Percentiles rank a stretch among this genome's conserved stretches.
These are phyloP conservation scores for Colletotrichum costaricense DNA, from an alignment of 2,329 filamentous ascomycete genomes.

Conservation along the genomic window DNA sequence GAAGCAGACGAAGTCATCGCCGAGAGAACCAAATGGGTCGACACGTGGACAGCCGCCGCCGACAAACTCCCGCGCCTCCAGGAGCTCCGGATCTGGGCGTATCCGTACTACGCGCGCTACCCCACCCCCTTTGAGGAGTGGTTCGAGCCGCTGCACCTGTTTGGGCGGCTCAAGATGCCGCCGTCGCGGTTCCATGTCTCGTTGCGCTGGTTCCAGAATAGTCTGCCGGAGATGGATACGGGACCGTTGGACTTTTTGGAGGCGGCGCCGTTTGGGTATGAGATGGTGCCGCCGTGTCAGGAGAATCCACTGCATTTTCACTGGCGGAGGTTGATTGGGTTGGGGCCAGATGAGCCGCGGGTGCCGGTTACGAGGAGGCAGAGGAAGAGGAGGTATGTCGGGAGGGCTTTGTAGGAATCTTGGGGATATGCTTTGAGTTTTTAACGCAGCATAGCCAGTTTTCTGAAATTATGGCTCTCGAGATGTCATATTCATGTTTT, in stretches of 20 bases:
- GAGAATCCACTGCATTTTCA: slow-evolving; percentile 25
- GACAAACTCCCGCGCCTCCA: slow-evolving; percentile 5
- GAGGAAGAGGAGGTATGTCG: not conserved
- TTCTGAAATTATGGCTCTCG: too few relatives aligned
- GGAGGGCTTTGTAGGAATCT: not conserved
- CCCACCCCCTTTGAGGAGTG: slow-evolving; percentile 29
- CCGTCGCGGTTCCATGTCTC: not conserved
- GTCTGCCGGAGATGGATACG: not conserved
- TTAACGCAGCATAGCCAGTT: too few relatives aligned
- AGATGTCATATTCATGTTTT: too few relatives aligned
- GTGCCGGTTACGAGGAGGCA: slow-evolving; percentile 8
- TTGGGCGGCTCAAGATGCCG: not conserved
- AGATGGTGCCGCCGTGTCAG: slow-evolving; percentile 1
- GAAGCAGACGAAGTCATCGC: slow-evolving; percentile 5
- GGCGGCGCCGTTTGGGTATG: slow-evolving; percentile 20
- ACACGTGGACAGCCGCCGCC: not conserved
- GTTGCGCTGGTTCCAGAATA: slow-evolving; percentile 23
- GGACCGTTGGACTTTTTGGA: slow-evolving; percentile 22
- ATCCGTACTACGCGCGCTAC: slow-evolving; percentile 23
- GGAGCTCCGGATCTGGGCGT: slow-evolving; percentile 23
- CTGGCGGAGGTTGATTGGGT: slow-evolving; percentile 17
- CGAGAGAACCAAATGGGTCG: slow-evolving; percentile 6
- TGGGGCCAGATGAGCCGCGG: slow-evolving; percentile 7
- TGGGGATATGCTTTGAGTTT: too few relatives aligned
- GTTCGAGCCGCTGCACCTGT: slow-evolving; percentile 19